Conservation (phyloP, 2,329 filamentous ascomycete species). For the Juglanconis juglandina region DNA sequence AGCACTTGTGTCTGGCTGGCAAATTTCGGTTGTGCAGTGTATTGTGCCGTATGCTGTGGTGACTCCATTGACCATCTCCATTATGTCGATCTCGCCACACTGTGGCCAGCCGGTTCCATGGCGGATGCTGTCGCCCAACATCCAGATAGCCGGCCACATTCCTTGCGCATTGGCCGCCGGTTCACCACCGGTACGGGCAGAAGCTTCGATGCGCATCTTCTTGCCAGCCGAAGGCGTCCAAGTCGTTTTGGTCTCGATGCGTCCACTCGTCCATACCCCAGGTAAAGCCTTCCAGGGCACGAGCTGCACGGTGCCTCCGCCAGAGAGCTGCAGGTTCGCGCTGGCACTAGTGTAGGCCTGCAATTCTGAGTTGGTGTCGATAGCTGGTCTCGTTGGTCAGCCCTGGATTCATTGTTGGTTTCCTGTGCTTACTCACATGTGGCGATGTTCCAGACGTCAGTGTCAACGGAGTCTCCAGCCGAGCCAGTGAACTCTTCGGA, state of each 20-base stretch:
- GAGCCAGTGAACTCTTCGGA: constrained; percentile 40
- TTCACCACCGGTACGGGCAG: constrained; percentile 45
- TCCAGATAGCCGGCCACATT: constrained; percentile 59
- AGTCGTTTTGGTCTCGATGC: constrained; percentile 47
- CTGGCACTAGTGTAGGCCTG: constrained; percentile 46
- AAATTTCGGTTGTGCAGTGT: constrained; percentile 43
- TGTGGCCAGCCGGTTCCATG: constrained; percentile 48
- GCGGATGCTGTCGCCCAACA: constrained; percentile 48
- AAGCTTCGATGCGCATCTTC: constrained; percentile 43
- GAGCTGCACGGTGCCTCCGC: constrained; percentile 48
- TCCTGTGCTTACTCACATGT: constrained; percentile 18
- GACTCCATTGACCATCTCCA: constrained; percentile 53
- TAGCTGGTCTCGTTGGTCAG: constrained; percentile 23
- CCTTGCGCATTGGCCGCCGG: constrained; percentile 41
- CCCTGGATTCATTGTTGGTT: background rate
- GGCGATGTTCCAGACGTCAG: constrained; percentile 40
- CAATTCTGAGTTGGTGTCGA: constrained; percentile 50
- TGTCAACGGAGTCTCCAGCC: constrained; percentile 31
- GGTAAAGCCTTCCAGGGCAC: constrained; percentile 40
- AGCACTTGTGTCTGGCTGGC: constrained; percentile 39
- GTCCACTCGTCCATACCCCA: constrained; percentile 51
- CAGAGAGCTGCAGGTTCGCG: constrained; percentile 48
- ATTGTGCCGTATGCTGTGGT: constrained; percentile 45
- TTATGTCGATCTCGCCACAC: constrained; percentile 56
- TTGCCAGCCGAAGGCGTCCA: constrained; percentile 45